Evolutionary conservation across 208 protist species (phyloP).

Genomic region (Crithidia acanthocephali): DNA sequence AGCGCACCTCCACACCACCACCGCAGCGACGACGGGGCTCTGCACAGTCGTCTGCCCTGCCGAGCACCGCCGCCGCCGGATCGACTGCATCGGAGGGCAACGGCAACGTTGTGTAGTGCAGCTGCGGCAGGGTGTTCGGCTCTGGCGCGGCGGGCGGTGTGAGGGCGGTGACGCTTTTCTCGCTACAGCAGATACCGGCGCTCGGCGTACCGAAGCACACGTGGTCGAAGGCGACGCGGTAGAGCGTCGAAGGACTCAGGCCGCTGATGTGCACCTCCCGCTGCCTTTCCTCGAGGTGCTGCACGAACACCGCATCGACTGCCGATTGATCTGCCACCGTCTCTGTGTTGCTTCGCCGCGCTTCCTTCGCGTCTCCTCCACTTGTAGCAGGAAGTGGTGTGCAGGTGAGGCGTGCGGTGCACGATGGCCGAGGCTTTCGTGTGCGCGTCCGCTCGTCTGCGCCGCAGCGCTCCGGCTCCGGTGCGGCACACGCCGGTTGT

Average conservation of each 20-base stretch:
- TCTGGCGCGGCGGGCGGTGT: slow-evolving; percentile 9
- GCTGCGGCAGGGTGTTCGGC: background rate
- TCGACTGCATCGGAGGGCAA: too few species aligned
- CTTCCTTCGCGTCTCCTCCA: too few species aligned
- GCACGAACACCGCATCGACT: slow-evolving; percentile 11
- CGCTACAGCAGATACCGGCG: background rate
- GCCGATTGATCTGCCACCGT: background rate
- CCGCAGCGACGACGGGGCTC: background rate
- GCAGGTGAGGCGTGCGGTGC: slow-evolving; percentile 8
- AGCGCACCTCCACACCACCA: slow-evolving; percentile 14
- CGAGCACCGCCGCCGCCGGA: too few species aligned
- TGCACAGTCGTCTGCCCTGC: too few species aligned
- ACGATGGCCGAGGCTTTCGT: background rate
- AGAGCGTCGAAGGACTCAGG: slow-evolving; percentile 12
- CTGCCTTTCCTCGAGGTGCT: slow-evolving; percentile 1
- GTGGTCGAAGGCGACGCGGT: slow-evolving; percentile 4
- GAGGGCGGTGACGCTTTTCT: background rate
- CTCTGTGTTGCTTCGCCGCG: background rate
- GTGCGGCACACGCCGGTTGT: background rate
- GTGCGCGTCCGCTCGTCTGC: background rate
- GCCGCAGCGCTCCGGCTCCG: background rate
- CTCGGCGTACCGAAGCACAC: background rate
- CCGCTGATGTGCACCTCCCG: slow-evolving; percentile 1
- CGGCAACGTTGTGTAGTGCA: slow-evolving; percentile 5
- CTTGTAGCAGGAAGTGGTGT: slow-evolving; percentile 8